Base-by-base conservation (phyloP, 495 filamentous ascomycete species). In the Staphylotrichum tortipilum region DNA sequence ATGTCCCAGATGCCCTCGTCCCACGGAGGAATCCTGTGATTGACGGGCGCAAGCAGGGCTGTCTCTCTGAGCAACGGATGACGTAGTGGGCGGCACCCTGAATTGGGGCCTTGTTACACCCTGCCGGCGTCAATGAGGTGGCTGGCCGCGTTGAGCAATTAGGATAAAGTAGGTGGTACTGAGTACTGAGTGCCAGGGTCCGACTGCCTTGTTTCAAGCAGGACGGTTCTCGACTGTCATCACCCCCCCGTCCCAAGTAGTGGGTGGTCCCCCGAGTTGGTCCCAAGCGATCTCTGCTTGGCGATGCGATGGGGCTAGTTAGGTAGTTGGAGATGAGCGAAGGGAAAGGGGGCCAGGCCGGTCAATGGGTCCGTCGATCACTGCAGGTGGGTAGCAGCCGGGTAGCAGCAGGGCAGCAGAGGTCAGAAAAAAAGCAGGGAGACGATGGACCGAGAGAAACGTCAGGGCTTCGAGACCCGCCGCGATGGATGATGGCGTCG, bases 141-240 rank as follows among this genome's bases (percentile, higher is more conserved):
- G 39, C 23, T 36, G 51, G 38, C 22, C n/a, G 33, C 28, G 21
- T 36, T n/a, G 29, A 17, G 36, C 40, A n/a, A n/a, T n/a, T 33
- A 35, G 29, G 19, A 30, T 33, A 23, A 49, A 28, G 9, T 40
- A 28, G 26, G 26, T 2, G 10, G 10, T 0, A 10, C 10, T 28
- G 10, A 7, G 26, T 28, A 10, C 26, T 28, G 26, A 10, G 26
- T 5, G 1, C 29, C 28, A 23, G 46, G 47, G 24, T n/a, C 35
- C 12, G 29, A 9, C 47, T 49, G 36, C 47, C 47, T 28, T 41
- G 36, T 41, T 41, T 37, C 47, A 29, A 41, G 24, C 37, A 41
- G 18, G 47, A 37, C 26, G 34, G 24, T 26, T 28, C 44, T 9
- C 21, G 35, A 31, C 40, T 39, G 24, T 18, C 4, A 3, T 48